Evolutionary conservation across 179 eudicot species (phyloP).

Genomic region (Dionaea muscipula): DNA sequence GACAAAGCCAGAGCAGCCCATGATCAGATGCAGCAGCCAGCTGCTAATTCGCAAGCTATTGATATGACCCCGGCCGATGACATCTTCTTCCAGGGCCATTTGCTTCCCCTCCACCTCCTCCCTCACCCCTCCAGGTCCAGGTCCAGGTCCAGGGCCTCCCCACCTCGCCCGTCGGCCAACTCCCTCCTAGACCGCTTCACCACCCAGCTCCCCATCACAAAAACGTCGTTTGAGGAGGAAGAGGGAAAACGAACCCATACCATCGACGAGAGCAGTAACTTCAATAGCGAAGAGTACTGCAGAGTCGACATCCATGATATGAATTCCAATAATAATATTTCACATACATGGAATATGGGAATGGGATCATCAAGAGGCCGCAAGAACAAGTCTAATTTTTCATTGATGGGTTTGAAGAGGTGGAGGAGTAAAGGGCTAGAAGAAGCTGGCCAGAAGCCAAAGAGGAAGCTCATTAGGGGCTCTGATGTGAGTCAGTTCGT

Average conservation of each 20-base stretch:
- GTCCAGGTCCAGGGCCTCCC: too few species aligned
- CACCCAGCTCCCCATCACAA: constrained; percentile 20
- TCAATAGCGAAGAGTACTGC: background rate
- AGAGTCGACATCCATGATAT: background rate
- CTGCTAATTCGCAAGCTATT: constrained; percentile 20
- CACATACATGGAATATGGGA: too few species aligned
- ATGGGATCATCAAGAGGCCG: background rate
- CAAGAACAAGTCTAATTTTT: constrained; percentile 39
- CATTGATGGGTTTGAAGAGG: constrained; percentile 31
- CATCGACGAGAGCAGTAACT: constrained; percentile 2
- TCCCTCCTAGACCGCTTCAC: constrained; percentile 47
- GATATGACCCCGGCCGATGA: constrained; percentile 84
- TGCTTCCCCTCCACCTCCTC: constrained; percentile 71
- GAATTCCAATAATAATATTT: background rate
- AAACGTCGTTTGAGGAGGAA: background rate
- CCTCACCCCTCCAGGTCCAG: constrained; percentile 42
- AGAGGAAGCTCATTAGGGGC: constrained; percentile 20
- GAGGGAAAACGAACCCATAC: background rate
- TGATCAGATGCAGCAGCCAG: background rate
- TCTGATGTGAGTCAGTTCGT: constrained; percentile 30
- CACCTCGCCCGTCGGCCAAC: constrained; percentile 47
- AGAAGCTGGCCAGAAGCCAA: background rate
- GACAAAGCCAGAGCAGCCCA: background rate
- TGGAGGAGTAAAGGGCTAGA: constrained; percentile 10
- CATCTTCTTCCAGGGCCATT: constrained; percentile 80